Base-by-base conservation (phyloP, 2,329 filamentous ascomycete genomes). In the Fusarium sp. region DNA sequence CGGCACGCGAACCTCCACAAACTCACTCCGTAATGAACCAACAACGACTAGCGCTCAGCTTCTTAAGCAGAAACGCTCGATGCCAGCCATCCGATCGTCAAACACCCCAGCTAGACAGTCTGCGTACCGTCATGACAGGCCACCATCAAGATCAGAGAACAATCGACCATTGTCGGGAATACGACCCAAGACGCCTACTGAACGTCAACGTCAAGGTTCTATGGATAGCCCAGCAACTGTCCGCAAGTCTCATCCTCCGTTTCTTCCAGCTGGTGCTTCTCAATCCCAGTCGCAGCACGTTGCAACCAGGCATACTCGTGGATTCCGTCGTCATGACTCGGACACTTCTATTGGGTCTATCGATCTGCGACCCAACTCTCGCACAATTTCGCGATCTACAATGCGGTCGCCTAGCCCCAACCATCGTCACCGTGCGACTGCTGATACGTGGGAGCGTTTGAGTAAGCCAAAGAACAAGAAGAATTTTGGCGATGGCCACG, bases 401-500 rank as follows among this genome's bases (percentile, higher is more conserved):
- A 83, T 87, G 75, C 84, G 88, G 45, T 89, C 87, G 42, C 88
- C 88, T 44, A 90, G 87, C 73, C 89, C 88, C 16, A 70, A 59
- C 47, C 83, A 83, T 73, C 82, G 83, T 64, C 80, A 77, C 50
- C 76, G 75, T 54, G 75, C 78, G 71, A 70, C 83, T 79, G 85
- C 85, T 46, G 84, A 84, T 38, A 80, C 81, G 7, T 87, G 84
- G 83, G 88, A 91, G 70, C 89, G 91, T 46, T 81, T 97, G 62
- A 94, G 88, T 67, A 92, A 90, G 77, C 93, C 93, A 4, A 80
- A 79, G 72, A 78, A 78, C 51, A 80, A 80, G 69, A 80, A 78
- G 65, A 76, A 80, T 85, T 99, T 97, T 80, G 96, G 96, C 13
- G 93, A 97, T 78, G 96, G 96, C 16, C 92, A 91, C 63, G 96